Evolutionary conservation across 1,139 yeast genomes (phyloP).

Genomic region (Fermentozyma sake): DNA sequence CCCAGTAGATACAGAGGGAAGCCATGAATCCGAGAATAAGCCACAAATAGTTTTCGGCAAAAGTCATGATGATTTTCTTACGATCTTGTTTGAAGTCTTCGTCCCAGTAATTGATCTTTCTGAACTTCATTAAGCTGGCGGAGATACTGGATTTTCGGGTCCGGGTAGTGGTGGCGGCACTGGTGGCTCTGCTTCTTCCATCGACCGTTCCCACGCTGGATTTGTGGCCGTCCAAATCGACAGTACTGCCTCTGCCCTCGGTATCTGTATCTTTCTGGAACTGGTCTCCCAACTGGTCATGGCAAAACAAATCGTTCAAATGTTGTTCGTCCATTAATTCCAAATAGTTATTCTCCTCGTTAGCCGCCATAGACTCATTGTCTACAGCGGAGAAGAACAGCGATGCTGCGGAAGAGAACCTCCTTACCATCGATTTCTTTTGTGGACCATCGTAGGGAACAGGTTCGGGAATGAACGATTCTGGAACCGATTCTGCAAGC

Average conservation of each 20-base stretch:
- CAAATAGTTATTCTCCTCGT: conserved; percentile 1
- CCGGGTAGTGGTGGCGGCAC: conserved; percentile 4
- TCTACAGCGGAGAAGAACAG: conserved; percentile 7
- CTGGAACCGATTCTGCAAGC: too few species aligned
- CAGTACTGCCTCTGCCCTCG: too few species aligned
- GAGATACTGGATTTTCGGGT: conserved; percentile 18
- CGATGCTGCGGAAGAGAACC: conserved; percentile 13
- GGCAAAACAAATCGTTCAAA: conserved; percentile 11
- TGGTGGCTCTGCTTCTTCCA: background rate
- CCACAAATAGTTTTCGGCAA: conserved; percentile 19
- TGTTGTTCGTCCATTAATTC: conserved; percentile 3
- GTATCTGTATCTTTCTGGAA: conserved; percentile 3
- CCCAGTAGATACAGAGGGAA: conserved; percentile 30
- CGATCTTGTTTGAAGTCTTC: conserved; percentile 20
- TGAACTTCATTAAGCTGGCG: conserved; percentile 14
- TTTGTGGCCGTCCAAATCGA: background rate
- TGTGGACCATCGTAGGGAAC: too few species aligned
- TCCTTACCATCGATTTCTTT: conserved; percentile 6
- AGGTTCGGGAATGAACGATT: too few species aligned
- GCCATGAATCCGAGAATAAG: conserved; percentile 21
- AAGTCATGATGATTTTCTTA: conserved; percentile 14
- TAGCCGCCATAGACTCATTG: background rate
- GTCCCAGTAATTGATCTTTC: conserved; percentile 28
- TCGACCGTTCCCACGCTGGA: background rate
- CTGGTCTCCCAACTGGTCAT: conserved; percentile 3